phyloP scores from a whole-genome alignment of 2,329 filamentous ascomycete genomes.

The Neophaeococcomyces mojaviensis region DNA sequence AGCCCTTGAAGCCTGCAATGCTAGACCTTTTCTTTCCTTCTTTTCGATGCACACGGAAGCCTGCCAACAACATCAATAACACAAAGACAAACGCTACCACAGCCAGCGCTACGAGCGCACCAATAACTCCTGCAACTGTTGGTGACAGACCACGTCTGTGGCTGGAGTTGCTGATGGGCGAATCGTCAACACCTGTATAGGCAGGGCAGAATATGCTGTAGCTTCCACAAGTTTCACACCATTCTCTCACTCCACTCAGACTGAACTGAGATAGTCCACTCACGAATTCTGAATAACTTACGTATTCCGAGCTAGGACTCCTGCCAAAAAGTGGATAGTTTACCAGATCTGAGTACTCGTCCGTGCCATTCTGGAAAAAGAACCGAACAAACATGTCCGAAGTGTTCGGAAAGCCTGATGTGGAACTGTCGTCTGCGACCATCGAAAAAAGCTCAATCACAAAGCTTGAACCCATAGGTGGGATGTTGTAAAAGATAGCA shows the following conservation, averaged over 20 bases:
- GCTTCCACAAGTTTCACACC: constrained; percentile 46
- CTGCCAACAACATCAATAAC: constrained; percentile 36
- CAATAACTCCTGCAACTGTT: constrained; percentile 48
- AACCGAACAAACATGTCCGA: constrained; percentile 49
- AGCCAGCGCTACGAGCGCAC: constrained; percentile 45
- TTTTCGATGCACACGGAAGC: constrained; percentile 37
- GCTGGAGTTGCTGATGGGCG: constrained; percentile 7
- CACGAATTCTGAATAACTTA: constrained; percentile 46
- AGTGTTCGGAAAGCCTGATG: constrained; percentile 30
- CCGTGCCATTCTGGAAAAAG: constrained; percentile 50
- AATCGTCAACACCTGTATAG: constrained; percentile 21
- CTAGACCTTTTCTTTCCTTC: constrained; percentile 28
- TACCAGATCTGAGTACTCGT: constrained; percentile 27
- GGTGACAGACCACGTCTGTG: constrained; percentile 24
- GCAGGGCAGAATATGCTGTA: constrained; percentile 45
- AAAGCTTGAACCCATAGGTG: constrained; percentile 41
- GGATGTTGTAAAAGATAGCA: constrained; percentile 42
- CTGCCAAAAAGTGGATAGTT: constrained; percentile 46
- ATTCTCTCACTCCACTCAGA: constrained; percentile 39
- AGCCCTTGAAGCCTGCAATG: constrained; percentile 51
- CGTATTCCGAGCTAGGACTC: constrained; percentile 38
- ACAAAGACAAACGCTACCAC: constrained; percentile 35
- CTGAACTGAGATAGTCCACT: constrained; percentile 37
- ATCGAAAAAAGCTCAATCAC: constrained; percentile 47
- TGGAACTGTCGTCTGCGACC: constrained; percentile 24